Conservation (phyloP, 495 filamentous ascomycete genomes). For the Penicillium alfredii region DNA sequence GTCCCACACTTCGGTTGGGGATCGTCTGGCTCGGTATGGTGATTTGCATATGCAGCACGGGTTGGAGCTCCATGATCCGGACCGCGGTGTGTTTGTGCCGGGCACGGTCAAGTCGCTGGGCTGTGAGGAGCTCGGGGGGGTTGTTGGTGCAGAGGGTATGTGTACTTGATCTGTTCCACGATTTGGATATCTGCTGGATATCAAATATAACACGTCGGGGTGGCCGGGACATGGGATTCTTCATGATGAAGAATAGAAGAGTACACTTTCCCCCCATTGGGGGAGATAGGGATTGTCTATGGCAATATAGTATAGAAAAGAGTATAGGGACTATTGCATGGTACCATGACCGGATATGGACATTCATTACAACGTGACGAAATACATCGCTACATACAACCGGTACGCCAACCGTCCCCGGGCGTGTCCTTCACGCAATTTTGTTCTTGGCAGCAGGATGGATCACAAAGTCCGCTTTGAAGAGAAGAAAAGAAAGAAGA, state of each 20-base stretch:
- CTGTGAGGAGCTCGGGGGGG: no score
- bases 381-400: constrained; percentile 30
- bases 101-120: neutral
- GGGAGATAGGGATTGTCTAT: no score
- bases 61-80: constrained; percentile 4
- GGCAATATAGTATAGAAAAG: no score
- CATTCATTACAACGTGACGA: constrained; percentile 29
- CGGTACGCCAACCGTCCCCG: constrained; percentile 21
- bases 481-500: constrained; percentile 8
- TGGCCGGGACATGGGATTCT: no score
- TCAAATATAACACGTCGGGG: no score
- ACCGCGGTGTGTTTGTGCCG: neutral
- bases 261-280: no score
- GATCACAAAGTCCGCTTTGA: no score
- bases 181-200: no score
- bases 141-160: no score
- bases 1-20: neutral
- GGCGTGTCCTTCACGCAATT: constrained; percentile 15
- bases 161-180: no score
- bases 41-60: neutral
- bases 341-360: constrained; percentile 15
- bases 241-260: no score
- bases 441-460: constrained; percentile 23
- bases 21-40: neutral
- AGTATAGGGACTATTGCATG: no score